Conservation (phyloP, 495 filamentous ascomycete species). For the Penicillium mononematosum region DNA sequence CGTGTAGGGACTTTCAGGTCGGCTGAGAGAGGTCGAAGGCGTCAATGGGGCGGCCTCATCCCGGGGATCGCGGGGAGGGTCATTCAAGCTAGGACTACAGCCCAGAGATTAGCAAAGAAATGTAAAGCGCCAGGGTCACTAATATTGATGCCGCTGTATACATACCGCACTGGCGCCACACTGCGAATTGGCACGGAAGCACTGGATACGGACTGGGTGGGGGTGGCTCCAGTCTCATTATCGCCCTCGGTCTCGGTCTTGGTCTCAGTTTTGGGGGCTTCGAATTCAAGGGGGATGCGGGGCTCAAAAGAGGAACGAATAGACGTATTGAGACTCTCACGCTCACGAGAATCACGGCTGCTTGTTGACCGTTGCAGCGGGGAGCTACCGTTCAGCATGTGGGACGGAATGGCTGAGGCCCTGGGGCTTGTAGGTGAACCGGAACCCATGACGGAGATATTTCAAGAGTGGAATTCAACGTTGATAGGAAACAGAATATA, state of each 20-base stretch:
- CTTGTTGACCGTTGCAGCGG: constrained; percentile 36
- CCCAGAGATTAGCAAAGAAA: constrained; percentile 12
- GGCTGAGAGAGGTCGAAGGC: constrained; percentile 50
- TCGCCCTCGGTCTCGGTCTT: constrained; percentile 3
- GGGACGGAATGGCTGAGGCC: constrained; percentile 49
- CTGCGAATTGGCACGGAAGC: constrained; percentile 17
- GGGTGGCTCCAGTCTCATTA: constrained; percentile 15
- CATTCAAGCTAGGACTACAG: constrained; percentile 48
- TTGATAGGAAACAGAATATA: too few species aligned
- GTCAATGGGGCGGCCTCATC: constrained; percentile 59
- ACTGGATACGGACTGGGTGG: constrained; percentile 24
- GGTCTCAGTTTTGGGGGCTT: constrained; percentile 17
- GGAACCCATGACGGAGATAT: constrained; percentile 37
- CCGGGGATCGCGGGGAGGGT: constrained; percentile 69
- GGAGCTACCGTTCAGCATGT: constrained; percentile 49
- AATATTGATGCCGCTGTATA: background rate
- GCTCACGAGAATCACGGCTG: constrained; percentile 45
- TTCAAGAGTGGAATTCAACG: background rate
- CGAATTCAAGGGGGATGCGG: constrained; percentile 43
- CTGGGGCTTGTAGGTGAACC: constrained; percentile 41
- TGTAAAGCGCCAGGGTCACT: background rate
- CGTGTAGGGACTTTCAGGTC: constrained; percentile 60
- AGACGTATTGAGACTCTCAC: constrained; percentile 52
- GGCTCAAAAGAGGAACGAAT: constrained; percentile 50
- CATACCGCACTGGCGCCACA: constrained; percentile 34